Evolutionary conservation across 352 stramenopile species (phyloP), one percentile per base, ranked within the genome.

Genomic region (Nothophytophthora sp.): DNA sequence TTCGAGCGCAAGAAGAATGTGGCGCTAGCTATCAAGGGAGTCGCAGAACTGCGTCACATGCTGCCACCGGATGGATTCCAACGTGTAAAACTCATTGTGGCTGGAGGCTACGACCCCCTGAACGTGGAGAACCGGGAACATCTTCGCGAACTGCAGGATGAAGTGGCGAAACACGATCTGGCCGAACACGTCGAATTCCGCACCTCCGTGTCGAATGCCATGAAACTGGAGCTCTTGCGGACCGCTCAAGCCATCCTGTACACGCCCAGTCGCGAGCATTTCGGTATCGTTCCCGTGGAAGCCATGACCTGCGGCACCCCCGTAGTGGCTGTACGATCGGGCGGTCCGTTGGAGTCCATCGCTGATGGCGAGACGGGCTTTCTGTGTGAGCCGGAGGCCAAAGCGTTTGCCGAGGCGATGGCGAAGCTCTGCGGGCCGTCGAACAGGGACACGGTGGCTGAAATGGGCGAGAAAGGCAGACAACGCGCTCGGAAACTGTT

Each of bases 1-100:
- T 99, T 98, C 55, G 97, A 99, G 73, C 81, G 96, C 12, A 99
- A 99, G 86, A 99, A 99, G 78, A 98, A 98, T 60, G 81, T 99
- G 19, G 82, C 75, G 24, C 67, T 99, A 5, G 88, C 88, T 13
- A 82, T 98, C 54, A 64, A 92, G 39, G 85, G 87, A 25, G 71
- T 97, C 22, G 76, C 72, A 3, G 51, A 83, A 40, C 60, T 96
- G 18, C 67, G 82, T 30, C 37, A 30, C 9, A 64, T 64, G 23
- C 47, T 92, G 6, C 9, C 63, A 6, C 45, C 51, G 27, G 61
- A 75, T 0, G 54, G 70, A 24, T 83, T 83, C 52, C 56, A 66
- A n/a, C 40, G 63, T 18, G 75, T 91, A 22, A 81, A 87, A 35
- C 78, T 99, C 9, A 78, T 98, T 12, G 83, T 99, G 55, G 94